Evolutionary conservation across 1,284 basidiomycete species (phyloP), one percentile per base, ranked within the genome.

Genomic region (Boletus semigastroideus): DNA sequence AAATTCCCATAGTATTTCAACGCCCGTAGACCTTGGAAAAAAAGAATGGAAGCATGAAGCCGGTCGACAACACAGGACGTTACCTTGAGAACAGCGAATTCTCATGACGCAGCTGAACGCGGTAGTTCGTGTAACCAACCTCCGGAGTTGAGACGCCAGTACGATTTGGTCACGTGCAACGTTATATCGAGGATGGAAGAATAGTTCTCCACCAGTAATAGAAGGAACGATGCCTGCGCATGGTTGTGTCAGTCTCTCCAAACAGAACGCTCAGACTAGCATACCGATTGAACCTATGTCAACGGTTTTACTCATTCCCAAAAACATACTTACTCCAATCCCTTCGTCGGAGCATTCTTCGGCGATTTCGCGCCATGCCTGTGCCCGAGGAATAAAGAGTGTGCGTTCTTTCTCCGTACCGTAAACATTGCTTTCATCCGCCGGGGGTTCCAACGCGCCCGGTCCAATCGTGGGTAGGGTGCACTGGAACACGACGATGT

Each of bases 121-220:
- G 12, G 88, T 88, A 57, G 83, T 86, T 19, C 93, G 80, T 5
- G 80, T 75, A 16, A 95, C 63, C 1, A 94, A 71, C 25, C 92
- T 78, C 49, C 78, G 76, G 19, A 99, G 67, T 64, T 98, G 91
- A 20, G 87, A 86, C 25, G 79, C 71, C 12, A 99, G 67, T 14
- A 84, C 78, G 19, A 75, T 66, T 10, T 79, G 78, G 67, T 98
- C 94, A 41, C 89, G 80, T 3, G 74, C 72, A 1, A 84, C 79
- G 52, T 89, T 82, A 69, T 95, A 99, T 33, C 91, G 83, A 8
- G 97, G 96, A 65, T 97, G 91, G 75, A 91, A 97, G 73, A 88
- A 95, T 1, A 96, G 66, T 54, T 97, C 93, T 17, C 97, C 97
- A n/a, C 97, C 97, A 1, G 93, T 94, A 16, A 86, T 68, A 0